These are phyloP conservation scores for Termitomyces sp. DNA, from an alignment of 768 basidiomycete species.

Conservation along the genomic window DNA sequence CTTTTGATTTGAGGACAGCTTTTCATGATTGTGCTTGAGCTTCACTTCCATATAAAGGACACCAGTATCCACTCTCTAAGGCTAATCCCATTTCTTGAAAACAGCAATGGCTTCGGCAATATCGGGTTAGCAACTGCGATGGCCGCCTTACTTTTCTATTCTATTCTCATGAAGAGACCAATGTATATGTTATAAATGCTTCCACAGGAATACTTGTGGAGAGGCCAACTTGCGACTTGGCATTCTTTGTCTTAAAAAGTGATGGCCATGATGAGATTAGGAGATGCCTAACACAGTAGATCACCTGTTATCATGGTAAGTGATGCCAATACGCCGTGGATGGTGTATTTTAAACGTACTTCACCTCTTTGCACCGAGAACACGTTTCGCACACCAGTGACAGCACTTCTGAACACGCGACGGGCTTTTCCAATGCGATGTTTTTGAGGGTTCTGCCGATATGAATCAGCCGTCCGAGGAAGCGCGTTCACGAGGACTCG, in stretches of 20 bases:
- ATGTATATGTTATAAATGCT: background rate
- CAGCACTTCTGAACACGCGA: constrained; percentile 22
- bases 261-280: constrained; percentile 1
- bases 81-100: background rate
- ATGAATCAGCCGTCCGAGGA: background rate
- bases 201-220: background rate
- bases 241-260: constrained; percentile 18
- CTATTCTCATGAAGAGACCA: no score
- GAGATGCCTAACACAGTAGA: constrained; percentile 21
- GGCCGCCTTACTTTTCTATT: background rate
- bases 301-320: constrained; percentile 14
- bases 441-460: constrained; percentile 4
- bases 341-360: background rate
- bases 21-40: background rate
- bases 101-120: background rate
- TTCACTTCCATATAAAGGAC: background rate
- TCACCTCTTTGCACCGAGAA: constrained; percentile 23
- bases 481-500: constrained; percentile 1
- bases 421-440: constrained; percentile 19
- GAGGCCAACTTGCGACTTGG: constrained; percentile 20
- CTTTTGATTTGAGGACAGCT: background rate
- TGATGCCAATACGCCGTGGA: background rate
- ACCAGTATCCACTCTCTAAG: background rate
- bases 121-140: background rate
- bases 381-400: constrained; percentile 24